Evolutionary conservation across 1,139 yeast species (phyloP).

Genomic region (Pichiaceae sp.): DNA sequence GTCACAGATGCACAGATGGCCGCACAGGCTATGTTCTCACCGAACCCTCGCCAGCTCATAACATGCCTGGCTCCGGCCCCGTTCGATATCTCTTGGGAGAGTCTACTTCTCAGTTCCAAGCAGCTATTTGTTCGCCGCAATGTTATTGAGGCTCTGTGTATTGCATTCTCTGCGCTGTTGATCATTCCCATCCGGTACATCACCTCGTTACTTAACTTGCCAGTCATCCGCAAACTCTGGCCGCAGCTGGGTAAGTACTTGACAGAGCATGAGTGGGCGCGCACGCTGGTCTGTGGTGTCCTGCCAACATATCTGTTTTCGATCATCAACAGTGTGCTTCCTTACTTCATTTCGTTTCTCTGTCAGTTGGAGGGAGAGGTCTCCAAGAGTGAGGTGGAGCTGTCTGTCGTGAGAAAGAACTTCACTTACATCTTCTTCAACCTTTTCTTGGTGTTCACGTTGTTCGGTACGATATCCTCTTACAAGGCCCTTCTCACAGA

Average conservation of each 20-base stretch:
- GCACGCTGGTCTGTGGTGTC: conserved; percentile 66
- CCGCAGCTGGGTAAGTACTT: conserved; percentile 65
- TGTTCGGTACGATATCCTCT: conserved; percentile 66
- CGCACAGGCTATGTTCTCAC: conserved; percentile 82
- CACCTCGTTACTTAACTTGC: conserved; percentile 62
- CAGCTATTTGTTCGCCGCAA: conserved; percentile 54
- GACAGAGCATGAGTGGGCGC: conserved; percentile 46
- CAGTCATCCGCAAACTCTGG: conserved; percentile 61
- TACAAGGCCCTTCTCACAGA: conserved; percentile 63
- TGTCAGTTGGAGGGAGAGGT: conserved; percentile 67
- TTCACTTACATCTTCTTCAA: conserved; percentile 80
- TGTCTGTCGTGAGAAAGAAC: conserved; percentile 71
- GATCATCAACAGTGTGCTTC: conserved; percentile 60
- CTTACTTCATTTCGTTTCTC: conserved; percentile 66
- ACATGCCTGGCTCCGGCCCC: conserved; percentile 84
- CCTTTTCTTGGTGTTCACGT: conserved; percentile 74
- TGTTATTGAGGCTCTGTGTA: conserved; percentile 54
- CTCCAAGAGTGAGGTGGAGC: conserved; percentile 74
- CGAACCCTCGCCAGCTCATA: conserved; percentile 62
- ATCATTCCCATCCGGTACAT: conserved; percentile 68
- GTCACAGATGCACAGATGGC: conserved; percentile 87
- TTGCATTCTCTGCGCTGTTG: conserved; percentile 55
- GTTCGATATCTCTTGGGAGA: conserved; percentile 76
- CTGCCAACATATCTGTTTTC: conserved; percentile 74
- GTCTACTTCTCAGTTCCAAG: conserved; percentile 50